Conservation (phyloP, 2,329 filamentous ascomycete genomes). For the Torrubiella hemipterigena region DNA sequence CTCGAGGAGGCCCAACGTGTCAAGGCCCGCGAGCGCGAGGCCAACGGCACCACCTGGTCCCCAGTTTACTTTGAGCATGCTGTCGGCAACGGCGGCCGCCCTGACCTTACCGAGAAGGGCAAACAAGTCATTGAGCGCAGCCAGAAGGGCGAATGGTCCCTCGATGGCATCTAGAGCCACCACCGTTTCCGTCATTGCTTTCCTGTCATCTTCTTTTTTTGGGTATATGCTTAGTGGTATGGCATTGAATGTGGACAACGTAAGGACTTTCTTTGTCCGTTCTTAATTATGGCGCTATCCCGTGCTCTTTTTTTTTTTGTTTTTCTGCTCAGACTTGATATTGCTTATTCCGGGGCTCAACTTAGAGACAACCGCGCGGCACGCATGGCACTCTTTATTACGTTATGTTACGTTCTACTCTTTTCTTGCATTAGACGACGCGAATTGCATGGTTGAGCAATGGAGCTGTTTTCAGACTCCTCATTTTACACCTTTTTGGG, state of each 20-base stretch:
- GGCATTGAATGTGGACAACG: background rate
- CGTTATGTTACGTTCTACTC: slow-evolving; percentile 1
- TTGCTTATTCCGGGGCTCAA: slow-evolving; percentile 3
- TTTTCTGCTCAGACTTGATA: background rate
- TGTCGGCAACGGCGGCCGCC: slow-evolving; percentile 42
- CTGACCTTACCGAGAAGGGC: slow-evolving; percentile 42
- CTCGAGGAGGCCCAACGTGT: slow-evolving; percentile 83
- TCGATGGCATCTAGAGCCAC: slow-evolving; percentile 34
- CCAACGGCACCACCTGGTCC: slow-evolving; percentile 56
- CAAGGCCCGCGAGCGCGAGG: slow-evolving; percentile 70
- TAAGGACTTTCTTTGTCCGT: background rate
- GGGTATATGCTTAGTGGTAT: background rate
- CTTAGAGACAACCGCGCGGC: background rate
- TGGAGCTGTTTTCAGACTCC: too few species aligned
- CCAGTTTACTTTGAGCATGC: slow-evolving; percentile 75
- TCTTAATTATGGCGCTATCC: background rate
- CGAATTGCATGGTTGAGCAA: too few species aligned
- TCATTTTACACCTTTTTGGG: too few species aligned
- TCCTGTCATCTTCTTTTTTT: background rate
- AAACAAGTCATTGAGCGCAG: slow-evolving; percentile 36
- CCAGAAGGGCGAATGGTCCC: slow-evolving; percentile 40
- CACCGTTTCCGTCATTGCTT: too few species aligned
- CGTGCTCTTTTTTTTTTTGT: background rate
- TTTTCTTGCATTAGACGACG: slow-evolving; percentile 4
- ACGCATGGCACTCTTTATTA: background rate